Base-by-base conservation (phyloP, 2,329 filamentous ascomycete species). In the Fusarium lateritium region DNA sequence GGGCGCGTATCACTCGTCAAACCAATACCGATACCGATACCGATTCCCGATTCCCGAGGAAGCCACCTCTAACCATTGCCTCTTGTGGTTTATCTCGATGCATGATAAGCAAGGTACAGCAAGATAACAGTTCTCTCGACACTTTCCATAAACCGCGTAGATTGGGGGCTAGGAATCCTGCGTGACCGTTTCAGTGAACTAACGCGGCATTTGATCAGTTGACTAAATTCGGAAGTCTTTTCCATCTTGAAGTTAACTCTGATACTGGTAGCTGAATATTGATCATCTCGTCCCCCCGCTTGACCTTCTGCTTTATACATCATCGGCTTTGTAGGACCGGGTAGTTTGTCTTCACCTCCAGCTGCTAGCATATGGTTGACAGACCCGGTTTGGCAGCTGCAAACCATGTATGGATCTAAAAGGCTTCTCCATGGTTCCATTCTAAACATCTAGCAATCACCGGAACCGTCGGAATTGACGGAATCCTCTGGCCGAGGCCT, bases 41-140 rank as follows among this genome's bases (percentile, higher is more conserved):
- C 62, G 62, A 65, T 59, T 53, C 13, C 56, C 56, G 50, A 59
- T 55, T 67, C 40, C 67, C 67, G 66, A 69, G 53, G 44, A 36
- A 43, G 44, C 17, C 31, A 67, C 53, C 56, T 67, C 62, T 15
- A 33, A 49, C 44, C 26, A 33, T 66, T 56, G 13, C 65, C 60
- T 40, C n/a, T 56, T 65, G 54, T 14, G 31, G 55, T 46, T 38
- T 22, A 22, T 36, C 31, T 44, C 40, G 40, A 38, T 52, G n/a
- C 40, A 26, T 47, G 60, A 65, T 65, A 59, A 46, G 53, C 22
- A 50, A 58, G n/a, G 40, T 40, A 46, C 47, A 34, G 43, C 17
- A 51, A 43, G 40, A 43, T 38, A 34, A 28, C 22, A 28, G 40
- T 19, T 33, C 28, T 24, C n/a, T 19, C 15, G 19, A 31, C 47